Evolutionary conservation across 805 yeast genomes (phyloP).

Genomic region (Candida nitratophila): DNA sequence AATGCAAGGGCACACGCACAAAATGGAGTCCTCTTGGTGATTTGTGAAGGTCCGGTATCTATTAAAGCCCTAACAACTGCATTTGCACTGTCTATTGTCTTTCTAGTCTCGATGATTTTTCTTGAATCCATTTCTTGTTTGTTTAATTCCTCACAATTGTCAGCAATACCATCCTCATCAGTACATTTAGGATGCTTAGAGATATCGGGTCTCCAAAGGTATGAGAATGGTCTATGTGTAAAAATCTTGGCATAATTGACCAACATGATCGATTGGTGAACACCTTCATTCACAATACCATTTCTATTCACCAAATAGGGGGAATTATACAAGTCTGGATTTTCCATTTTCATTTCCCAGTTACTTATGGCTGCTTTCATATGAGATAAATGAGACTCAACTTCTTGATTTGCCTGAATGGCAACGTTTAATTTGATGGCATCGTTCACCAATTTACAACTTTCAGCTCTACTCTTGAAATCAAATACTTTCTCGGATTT

Average conservation of each 20-base stretch:
- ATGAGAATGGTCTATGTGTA: constrained; percentile 47
- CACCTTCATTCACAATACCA: constrained; percentile 46
- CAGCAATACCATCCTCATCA: constrained; percentile 21
- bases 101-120: constrained; percentile 44
- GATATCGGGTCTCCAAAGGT: constrained; percentile 41
- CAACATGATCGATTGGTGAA: constrained; percentile 42
- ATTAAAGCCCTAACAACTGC: constrained; percentile 38
- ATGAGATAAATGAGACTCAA: constrained; percentile 28
- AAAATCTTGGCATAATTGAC: constrained; percentile 47
- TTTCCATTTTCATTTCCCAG: constrained; percentile 41
- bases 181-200: constrained; percentile 34
- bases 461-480: constrained; percentile 38
- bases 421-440: constrained; percentile 41
- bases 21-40: constrained; percentile 40
- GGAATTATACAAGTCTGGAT: constrained; percentile 34
- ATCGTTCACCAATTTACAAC: constrained; percentile 42
- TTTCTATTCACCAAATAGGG: constrained; percentile 35
- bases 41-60: constrained; percentile 38
- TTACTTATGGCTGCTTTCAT: constrained; percentile 41
- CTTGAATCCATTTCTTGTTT: constrained; percentile 32
- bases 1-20: constrained; percentile 49
- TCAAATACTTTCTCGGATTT: constrained; percentile 34
- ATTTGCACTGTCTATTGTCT: constrained; percentile 48
- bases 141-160: constrained; percentile 23
- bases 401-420: constrained; percentile 33